phyloP scores from a whole-genome alignment of 176 grass and related monocot species.

The Avena atlantica region DNA sequence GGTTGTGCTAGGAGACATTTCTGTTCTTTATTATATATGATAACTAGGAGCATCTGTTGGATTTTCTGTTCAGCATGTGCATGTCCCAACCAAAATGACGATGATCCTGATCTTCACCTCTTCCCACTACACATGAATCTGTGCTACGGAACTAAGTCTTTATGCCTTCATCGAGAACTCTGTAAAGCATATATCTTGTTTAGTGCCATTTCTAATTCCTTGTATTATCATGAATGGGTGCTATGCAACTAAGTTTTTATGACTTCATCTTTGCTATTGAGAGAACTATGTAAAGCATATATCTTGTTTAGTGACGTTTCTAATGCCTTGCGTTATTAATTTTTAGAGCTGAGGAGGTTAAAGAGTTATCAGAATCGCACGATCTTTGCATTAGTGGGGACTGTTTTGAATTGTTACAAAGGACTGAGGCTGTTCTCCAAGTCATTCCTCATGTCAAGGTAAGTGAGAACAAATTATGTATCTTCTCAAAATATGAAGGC shows the following conservation, averaged over 20 bases:
- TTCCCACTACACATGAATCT: neutral
- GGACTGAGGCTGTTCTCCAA: conserved; percentile 75
- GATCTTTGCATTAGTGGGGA: conserved; percentile 97
- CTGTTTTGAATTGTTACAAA: conserved; percentile 98
- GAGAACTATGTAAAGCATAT: neutral
- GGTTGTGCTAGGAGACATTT: neutral
- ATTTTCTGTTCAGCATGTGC: conserved; percentile 7
- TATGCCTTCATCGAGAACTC: neutral
- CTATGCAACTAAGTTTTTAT: neutral
- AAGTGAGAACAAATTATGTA: conserved; percentile 20
- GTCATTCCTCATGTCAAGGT: conserved; percentile 98
- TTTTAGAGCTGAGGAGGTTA: conserved; percentile 74
- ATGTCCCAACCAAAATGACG: neutral
- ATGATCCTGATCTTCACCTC: neutral
- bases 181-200: conserved; percentile 11
- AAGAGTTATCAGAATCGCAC: conserved; percentile 70
- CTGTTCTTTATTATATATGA: neutral
- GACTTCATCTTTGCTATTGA: neutral
- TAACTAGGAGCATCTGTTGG: neutral
- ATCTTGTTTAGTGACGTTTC: conserved; percentile 30
- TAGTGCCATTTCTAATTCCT: conserved; percentile 25
- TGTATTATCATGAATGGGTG: neutral
- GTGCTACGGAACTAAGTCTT: neutral
- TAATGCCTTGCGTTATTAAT: conserved; percentile 37
- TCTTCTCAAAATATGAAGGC: conserved; percentile 12